Base-by-base conservation (phyloP, 495 filamentous ascomycete species). In the Achaetomiella virescens region DNA sequence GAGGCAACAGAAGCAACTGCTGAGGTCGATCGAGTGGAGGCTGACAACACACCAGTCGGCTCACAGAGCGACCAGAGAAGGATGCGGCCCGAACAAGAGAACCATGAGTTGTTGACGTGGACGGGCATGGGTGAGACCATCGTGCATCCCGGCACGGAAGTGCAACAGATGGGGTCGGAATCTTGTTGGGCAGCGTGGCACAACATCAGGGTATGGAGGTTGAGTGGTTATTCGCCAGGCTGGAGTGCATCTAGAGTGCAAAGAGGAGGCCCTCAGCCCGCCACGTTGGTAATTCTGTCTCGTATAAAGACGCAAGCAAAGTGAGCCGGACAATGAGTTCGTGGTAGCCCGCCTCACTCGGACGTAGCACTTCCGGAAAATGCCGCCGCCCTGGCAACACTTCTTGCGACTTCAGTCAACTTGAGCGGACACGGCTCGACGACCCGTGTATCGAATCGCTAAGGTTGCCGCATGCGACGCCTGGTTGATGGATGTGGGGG, bases 81-180 rank as follows among this genome's bases (percentile, higher is more conserved):
- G 38, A 53, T 46, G 31, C 52, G 52, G 52, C 41, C 42, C 42
- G 52, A 45, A 38, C 29, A 40, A 18, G 52, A 37, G 41, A 9
- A 15, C 17, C 41, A 37, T 27, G 37, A 38, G 21, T 11, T 12
- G 10, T 15, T 14, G 20, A 20, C 29, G 27, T 22, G 21, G 2
- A 20, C 18, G 7, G 15, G 22, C 21, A 9, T 17, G 18, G 41
- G 22, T 44, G 50, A 44, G 20, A 51, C 48, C 22, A 27, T 51
- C 8, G 14, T 7, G 35, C 48, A 51, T 25, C 15, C 22, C 11
- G 27, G 40, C 27, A 18, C 18, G 25, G 5, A 29, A n/a, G 22
- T 29, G 43, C 25, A 22, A 17, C 27, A 37, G 44, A 40, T 18
- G 29, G 42, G 20, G 42, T 40, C 52, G 52, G 52, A 20, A 27